Base-by-base conservation (phyloP, 306 rosid genomes). In the Geum urbanum region DNA sequence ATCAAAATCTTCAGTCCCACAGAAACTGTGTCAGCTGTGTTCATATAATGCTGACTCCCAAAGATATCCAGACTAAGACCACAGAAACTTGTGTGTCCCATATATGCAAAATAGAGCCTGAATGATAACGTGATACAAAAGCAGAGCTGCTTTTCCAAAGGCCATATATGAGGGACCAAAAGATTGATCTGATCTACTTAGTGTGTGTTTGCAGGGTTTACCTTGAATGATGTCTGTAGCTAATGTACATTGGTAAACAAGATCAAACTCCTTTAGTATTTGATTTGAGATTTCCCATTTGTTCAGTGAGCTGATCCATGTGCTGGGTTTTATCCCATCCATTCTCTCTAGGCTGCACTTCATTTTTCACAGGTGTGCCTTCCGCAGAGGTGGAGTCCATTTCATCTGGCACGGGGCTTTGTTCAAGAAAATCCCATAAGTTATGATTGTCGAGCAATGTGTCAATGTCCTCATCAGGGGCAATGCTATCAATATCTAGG, bases 211-310 rank as follows among this genome's bases (percentile, higher is more conserved):
- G 47, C 79, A 66, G 69, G 46, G 12, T 74, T 74, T 78, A 77
- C 86, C 84, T 79, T 40, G 27, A 41, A 67, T 14, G 65, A 66
- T 43, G 69, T 46, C 64, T 66, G 71, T 71, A 58, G 72, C 66
- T 76, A 76, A 79, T 81, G 72, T 75, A 88, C 85, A 84, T 73
- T 73, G 76, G 76, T 59, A 67, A 83, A 46, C 57, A 40, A 41
- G 58, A 49, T 87, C 84, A 85, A 63, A 77, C 79, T 79, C 82
- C 76, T 56, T 81, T 63, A n/a, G 74, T 44, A 22, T 91, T 90
- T 49, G 99, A 91, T 54, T 86, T 59, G 63, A 94, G 97, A 84
- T 67, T 90, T 58, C 84, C 97, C 99, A 94, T 94, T 82, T 91
- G 90, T 78, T 87, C 91, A 0, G 96, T 84, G 74, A 94, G 91